Evolutionary conservation across 1,284 basidiomycete species (phyloP).

Genomic region (Trametes polyzona): DNA sequence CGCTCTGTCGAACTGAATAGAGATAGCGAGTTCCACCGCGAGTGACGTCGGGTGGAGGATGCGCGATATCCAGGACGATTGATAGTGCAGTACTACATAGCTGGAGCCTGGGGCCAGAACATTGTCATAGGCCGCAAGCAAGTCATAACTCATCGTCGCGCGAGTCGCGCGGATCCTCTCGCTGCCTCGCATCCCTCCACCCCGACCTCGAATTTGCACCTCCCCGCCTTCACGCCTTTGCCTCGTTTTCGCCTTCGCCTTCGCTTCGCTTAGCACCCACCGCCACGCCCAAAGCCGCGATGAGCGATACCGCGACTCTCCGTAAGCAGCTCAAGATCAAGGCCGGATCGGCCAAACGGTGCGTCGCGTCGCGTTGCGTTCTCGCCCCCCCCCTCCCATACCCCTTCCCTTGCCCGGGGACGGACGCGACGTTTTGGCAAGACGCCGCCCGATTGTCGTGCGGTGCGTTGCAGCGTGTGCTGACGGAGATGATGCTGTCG

Average conservation of each 20-base stretch:
- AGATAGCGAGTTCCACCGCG: background rate
- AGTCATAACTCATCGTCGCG: too few relatives aligned
- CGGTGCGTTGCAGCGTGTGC: background rate
- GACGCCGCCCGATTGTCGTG: background rate
- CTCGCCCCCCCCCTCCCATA: background rate
- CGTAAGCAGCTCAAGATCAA: conserved; percentile 83
- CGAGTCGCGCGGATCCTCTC: background rate
- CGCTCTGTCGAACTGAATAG: background rate
- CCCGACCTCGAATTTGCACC: background rate
- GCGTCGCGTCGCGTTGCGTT: too few relatives aligned
- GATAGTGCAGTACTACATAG: too few relatives aligned
- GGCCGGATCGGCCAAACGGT: conserved; percentile 75
- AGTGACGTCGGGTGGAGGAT: conserved; percentile 1
- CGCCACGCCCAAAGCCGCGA: conserved; percentile 25
- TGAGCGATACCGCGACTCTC: conserved; percentile 54
- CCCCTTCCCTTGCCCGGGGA: background rate
- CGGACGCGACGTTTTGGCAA: too few relatives aligned
- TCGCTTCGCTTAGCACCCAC: too few relatives aligned
- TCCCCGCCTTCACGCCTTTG: background rate
- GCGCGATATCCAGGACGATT: background rate
- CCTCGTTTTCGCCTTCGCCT: too few relatives aligned
- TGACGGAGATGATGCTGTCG: background rate
- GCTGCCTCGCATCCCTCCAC: background rate
- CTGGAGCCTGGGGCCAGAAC: too few relatives aligned
- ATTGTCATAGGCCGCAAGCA: too few relatives aligned